Base-by-base conservation (phyloP, 2,329 filamentous ascomycete species). In the Cercospora nicotianae region DNA sequence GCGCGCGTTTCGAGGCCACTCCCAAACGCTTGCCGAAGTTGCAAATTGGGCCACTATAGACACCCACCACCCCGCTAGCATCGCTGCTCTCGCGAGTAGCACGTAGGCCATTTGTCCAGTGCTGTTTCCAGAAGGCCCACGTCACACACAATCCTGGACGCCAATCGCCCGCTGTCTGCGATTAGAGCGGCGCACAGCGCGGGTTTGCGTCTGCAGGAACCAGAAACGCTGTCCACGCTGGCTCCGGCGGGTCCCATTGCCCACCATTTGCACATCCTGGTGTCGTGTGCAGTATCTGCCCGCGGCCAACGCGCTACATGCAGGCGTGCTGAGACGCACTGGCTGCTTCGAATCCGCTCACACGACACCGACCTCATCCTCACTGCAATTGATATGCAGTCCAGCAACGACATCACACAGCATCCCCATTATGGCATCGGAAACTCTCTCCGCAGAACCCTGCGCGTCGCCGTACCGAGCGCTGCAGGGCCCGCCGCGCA, bases 361-460 rank as follows among this genome's bases (percentile, higher is more conserved):
- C 36, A 42, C 36, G 16, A 42, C 16, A 8, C 10, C 45, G 10
- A 12, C 45, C 45, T 7, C 39, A 9, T 45, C 45, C 45, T 7
- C 42, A 48, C 42, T 20, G 42, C 36, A 39, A 39, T 7, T 16
- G 36, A 42, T 42, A 42, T 42, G 36, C 36, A 42, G 36, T 42
- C 20, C 53, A 31, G 23, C 59, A 61, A 30, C 36, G 36, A 45
- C 59, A 48, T 48, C 59, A 23, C 53, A 18, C 26, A 58, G 53
- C 53, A 58, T 30, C 26, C 13, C 58, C 23, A 18, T 59, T 2
- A 23, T 23, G n/a, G 31, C 16, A 23, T 28, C 58, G 58, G 18
- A 63, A 63, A 63, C 23, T 63, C 60, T 63, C 60, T 63, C 60
- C 60, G 60, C 60, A 63, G 60, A 63, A 31, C 60, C 60, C 60